Percentiles rank a stretch among this genome's conserved stretches.
phyloP scores from a whole-genome alignment of 2,329 filamentous ascomycete species.

The Stemphylium beticola region DNA sequence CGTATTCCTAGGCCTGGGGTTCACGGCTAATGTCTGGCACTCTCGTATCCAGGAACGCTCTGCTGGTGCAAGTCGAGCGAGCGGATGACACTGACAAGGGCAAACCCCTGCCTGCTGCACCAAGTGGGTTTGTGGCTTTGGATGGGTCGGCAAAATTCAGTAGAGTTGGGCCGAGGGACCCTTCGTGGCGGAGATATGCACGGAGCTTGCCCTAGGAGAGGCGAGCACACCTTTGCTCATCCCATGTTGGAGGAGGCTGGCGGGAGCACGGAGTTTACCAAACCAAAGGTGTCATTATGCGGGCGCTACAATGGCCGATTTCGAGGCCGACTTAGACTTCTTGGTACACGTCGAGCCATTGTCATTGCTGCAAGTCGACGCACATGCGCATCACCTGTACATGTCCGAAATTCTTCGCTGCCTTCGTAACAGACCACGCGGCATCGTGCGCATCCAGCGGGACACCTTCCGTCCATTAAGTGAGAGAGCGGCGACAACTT shows the following conservation, averaged over 20 bases:
- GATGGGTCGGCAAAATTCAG: slow-evolving; percentile 33
- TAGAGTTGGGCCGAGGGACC: slow-evolving; percentile 30
- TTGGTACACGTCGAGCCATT: slow-evolving; percentile 13
- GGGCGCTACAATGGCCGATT: slow-evolving; percentile 17
- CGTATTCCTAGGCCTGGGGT: slow-evolving; percentile 19
- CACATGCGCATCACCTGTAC: slow-evolving; percentile 13
- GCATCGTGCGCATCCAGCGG: slow-evolving; percentile 23
- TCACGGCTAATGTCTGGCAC: slow-evolving; percentile 24
- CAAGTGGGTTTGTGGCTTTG: slow-evolving; percentile 32
- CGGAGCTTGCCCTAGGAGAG: slow-evolving; percentile 14
- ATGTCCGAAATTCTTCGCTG: slow-evolving; percentile 17
- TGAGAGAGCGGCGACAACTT: slow-evolving; percentile 24
- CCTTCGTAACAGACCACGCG: slow-evolving; percentile 12
- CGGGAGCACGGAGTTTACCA: slow-evolving; percentile 17
- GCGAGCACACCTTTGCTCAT: slow-evolving; percentile 10
- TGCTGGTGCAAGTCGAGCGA: slow-evolving; percentile 27
- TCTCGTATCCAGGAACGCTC: slow-evolving; percentile 33
- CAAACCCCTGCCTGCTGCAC: slow-evolving; percentile 30
- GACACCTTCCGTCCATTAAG: slow-evolving; percentile 38
- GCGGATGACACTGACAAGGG: slow-evolving; percentile 37
- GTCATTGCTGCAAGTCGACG: slow-evolving; percentile 16
- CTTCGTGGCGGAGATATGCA: slow-evolving; percentile 38
- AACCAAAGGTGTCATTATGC: slow-evolving; percentile 12
- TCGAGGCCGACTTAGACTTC: slow-evolving; percentile 18
- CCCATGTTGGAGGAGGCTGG: slow-evolving; percentile 25